These are phyloP conservation scores for Saccharomycopsis fibuligera DNA, from an alignment of 805 yeast species.

Conservation along the genomic window DNA sequence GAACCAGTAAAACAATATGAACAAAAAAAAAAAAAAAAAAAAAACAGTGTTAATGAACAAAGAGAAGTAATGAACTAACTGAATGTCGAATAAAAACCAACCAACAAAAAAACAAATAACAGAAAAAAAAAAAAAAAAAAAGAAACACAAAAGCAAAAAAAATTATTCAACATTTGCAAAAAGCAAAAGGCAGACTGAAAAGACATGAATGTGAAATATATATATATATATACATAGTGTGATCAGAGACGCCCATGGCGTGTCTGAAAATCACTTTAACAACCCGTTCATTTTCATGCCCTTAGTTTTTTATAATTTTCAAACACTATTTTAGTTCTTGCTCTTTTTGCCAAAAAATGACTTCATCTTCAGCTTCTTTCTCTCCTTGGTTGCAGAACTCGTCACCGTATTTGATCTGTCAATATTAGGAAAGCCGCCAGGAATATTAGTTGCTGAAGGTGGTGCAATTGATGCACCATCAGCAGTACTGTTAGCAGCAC, in stretches of 20 bases:
- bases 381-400: slow-evolving; percentile 10
- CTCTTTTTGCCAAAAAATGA: slow-evolving; percentile 17
- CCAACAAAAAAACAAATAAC: neutral
- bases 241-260: neutral
- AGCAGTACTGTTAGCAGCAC: neutral
- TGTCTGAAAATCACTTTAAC: too few species aligned
- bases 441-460: neutral
- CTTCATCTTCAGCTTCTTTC: slow-evolving; percentile 18
- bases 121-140: neutral
- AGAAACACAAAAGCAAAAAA: neutral
- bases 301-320: too few species aligned
- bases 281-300: too few species aligned
- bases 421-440: neutral
- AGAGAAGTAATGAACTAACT: neutral
- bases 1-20: neutral
- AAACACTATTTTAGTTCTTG: too few species aligned
- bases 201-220: neutral
- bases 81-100: neutral
- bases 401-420: slow-evolving; percentile 10
- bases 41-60: too few species aligned
- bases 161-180: neutral
- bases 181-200: neutral
- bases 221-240: neutral
- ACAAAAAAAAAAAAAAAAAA: slow-evolving; percentile 1
- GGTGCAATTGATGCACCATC: neutral